These are phyloP conservation scores for Kwoniella newhampshirensis DNA, from an alignment of 768 basidiomycete genomes.

Conservation along the genomic window DNA sequence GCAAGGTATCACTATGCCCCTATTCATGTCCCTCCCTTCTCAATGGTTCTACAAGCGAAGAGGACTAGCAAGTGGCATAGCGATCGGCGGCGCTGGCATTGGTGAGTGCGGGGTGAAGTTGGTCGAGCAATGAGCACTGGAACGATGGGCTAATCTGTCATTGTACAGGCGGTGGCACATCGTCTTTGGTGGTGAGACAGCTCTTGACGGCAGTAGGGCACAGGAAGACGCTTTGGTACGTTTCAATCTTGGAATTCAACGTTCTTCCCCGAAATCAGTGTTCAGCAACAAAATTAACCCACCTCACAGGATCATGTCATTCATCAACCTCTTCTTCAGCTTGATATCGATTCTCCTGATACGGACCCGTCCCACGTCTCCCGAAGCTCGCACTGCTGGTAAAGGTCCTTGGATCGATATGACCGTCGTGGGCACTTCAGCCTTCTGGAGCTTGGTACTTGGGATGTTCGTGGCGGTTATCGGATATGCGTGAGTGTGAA, in stretches of 20 bases:
- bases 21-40: slow-evolving; percentile 47
- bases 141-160: background rate
- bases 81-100: slow-evolving; percentile 42
- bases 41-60: slow-evolving; percentile 47
- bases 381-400: slow-evolving; percentile 29
- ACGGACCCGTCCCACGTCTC: slow-evolving; percentile 28
- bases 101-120: slow-evolving; percentile 14
- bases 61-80: slow-evolving; percentile 43
- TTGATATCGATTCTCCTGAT: slow-evolving; percentile 26
- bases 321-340: slow-evolving; percentile 22
- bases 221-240: slow-evolving; percentile 40
- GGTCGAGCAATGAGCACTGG: no score
- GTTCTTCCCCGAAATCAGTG: no score
- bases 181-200: slow-evolving; percentile 30
- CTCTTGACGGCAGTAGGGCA: slow-evolving; percentile 37
- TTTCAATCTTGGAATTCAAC: background rate
- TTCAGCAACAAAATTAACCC: background rate
- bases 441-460: slow-evolving; percentile 32
- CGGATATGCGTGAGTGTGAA: slow-evolving; percentile 25
- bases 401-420: slow-evolving; percentile 33
- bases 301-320: slow-evolving; percentile 29
- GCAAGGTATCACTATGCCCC: slow-evolving; percentile 29
- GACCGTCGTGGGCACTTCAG: slow-evolving; percentile 14
- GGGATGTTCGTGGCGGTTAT: slow-evolving; percentile 27
- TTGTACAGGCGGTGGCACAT: slow-evolving; percentile 30